A percentile compares a stretch with the other conserved stretches of the same genome.
Conservation (phyloP, 495 filamentous ascomycete species). For the Podospora didyma region DNA sequence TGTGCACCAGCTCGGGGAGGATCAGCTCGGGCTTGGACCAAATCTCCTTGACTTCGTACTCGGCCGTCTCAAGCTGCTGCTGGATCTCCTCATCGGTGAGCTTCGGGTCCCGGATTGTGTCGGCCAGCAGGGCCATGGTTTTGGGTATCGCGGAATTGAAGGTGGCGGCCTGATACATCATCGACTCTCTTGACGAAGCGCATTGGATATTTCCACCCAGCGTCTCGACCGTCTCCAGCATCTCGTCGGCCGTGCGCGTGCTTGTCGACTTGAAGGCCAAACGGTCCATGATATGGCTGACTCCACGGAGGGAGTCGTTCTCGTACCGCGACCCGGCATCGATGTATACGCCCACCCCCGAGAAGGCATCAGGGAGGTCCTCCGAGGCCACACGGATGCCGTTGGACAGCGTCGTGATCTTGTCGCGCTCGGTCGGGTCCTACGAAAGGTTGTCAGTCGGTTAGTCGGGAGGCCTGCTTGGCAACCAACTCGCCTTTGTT, state of each 20-base stretch:
- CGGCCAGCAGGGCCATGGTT: constrained; percentile 80
- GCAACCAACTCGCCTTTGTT: constrained; percentile 15
- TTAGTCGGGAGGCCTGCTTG: too few relatives aligned
- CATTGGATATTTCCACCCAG: constrained; percentile 96
- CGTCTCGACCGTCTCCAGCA: constrained; percentile 79
- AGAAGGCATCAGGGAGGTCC: constrained; percentile 91
- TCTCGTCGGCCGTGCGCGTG: constrained; percentile 68
- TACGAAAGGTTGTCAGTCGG: constrained; percentile 29
- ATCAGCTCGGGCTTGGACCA: constrained; percentile 98
- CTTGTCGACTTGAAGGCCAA: constrained; percentile 94
- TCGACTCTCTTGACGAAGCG: constrained; percentile 86
- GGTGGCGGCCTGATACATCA: constrained; percentile 98
- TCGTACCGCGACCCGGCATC: constrained; percentile 96
- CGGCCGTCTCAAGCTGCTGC: constrained; percentile 82
- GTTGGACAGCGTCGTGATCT: constrained; percentile 87
- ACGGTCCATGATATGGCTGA: constrained; percentile 94
- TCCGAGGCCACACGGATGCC: constrained; percentile 93
- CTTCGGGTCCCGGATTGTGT: constrained; percentile 85
- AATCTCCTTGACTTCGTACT: constrained; percentile 95
- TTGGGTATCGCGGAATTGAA: constrained; percentile 91
- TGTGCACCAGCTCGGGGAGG: constrained; percentile 89
- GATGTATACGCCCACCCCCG: constrained; percentile 92
- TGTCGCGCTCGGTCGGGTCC: constrained; percentile 87
- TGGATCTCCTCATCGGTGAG: constrained; percentile 88
- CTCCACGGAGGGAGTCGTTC: constrained; percentile 75